phyloP scores from a whole-genome alignment of 345 rosid species.

The Firmiana major region DNA sequence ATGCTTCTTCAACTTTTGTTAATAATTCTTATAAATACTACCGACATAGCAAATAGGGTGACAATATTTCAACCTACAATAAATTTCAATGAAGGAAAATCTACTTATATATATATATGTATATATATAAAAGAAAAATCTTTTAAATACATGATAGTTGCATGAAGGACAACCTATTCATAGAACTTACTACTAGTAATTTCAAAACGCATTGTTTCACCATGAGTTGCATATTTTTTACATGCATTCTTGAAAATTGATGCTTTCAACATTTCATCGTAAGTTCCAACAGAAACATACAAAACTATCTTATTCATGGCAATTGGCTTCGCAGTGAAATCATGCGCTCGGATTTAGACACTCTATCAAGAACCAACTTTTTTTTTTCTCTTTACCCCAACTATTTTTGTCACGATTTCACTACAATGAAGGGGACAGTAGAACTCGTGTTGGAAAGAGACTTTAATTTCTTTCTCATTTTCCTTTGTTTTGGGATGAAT shows the following conservation, averaged over 20 bases:
- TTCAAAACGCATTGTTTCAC: too few species aligned
- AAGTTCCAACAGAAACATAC: neutral
- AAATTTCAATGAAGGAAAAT: too few species aligned
- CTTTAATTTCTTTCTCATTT: neutral
- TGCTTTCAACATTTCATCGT: neutral
- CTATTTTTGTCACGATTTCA: neutral
- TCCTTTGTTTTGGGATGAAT: neutral
- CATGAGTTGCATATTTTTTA: neutral
- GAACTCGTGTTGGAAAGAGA: neutral
- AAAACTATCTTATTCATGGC: neutral
- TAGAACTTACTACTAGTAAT: too few species aligned
- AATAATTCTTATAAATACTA: too few species aligned
- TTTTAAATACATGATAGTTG: too few species aligned
- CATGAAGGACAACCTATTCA: too few species aligned
- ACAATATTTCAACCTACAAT: too few species aligned
- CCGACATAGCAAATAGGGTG: too few species aligned
- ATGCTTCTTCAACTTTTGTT: too few species aligned
- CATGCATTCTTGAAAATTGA: neutral
- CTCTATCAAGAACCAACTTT: neutral
- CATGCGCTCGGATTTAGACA: neutral
- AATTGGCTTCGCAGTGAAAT: neutral
- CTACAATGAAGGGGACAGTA: neutral
- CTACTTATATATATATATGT: too few species aligned
- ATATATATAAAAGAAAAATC: too few species aligned
- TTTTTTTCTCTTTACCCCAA: neutral